Percentiles rank a stretch among this genome's conserved stretches.
Conservation (phyloP, 495 filamentous ascomycete species). For the Astrocystis sublimbata region DNA sequence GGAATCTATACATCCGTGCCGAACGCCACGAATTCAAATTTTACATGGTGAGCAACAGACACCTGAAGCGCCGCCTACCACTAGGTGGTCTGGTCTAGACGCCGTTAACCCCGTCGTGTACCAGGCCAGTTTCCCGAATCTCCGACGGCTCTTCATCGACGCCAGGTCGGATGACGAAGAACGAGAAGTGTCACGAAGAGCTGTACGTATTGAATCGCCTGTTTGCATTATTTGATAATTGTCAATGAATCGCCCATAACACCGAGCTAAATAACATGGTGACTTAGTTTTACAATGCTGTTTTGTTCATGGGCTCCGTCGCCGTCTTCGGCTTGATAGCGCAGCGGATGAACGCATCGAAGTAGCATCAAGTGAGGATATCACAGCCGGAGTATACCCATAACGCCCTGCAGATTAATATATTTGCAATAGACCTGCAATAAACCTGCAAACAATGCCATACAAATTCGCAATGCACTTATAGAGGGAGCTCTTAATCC, state of each 20-base stretch:
- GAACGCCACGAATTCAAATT: too few relatives aligned
- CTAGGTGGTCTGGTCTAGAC: too few relatives aligned
- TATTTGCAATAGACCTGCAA: too few relatives aligned
- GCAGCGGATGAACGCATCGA: conserved; percentile 60
- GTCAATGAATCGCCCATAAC: background rate
- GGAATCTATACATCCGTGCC: too few relatives aligned
- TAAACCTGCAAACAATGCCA: background rate
- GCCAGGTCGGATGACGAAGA: conserved; percentile 92
- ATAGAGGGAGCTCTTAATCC: conserved; percentile 30
- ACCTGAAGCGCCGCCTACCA: too few relatives aligned
- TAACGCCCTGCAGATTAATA: background rate
- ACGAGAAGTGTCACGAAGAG: conserved; percentile 88
- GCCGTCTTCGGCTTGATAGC: conserved; percentile 89
- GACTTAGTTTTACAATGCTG: conserved; percentile 90
- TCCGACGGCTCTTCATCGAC: conserved; percentile 94
- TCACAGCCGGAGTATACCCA: background rate
- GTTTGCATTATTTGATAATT: background rate
- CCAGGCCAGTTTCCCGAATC: conserved; percentile 87
- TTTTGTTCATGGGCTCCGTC: conserved; percentile 92
- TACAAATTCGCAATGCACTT: background rate
- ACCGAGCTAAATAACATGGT: background rate
- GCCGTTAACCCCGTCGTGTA: background rate
- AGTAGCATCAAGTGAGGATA: conserved; percentile 23
- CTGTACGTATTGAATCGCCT: conserved; percentile 58
- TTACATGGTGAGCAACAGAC: conserved; percentile 29